Evolutionary conservation across 2,329 filamentous ascomycete genomes (phyloP), one percentile per base, ranked within the genome.

Genomic region (Colletotrichum ledebouriae): DNA sequence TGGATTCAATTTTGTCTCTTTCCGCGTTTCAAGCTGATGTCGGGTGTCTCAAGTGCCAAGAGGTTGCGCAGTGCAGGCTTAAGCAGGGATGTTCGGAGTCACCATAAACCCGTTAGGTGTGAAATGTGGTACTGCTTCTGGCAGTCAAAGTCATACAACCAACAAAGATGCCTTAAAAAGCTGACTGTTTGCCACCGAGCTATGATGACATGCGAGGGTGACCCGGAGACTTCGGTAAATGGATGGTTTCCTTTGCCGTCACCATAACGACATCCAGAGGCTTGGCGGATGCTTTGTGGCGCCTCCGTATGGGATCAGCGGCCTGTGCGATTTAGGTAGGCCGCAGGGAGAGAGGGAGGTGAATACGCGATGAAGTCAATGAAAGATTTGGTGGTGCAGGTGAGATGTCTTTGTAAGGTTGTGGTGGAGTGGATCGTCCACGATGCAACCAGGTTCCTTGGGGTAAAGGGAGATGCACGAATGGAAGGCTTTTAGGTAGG

Each of bases 81-180:
- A 52, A 63, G 44, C 65, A 69, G 66, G 66, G 66, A 60, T 69
- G 49, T 20, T 60, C 55, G 41, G 61, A 39, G 33, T 63, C 47
- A 25, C n/a, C 47, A 49, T 49, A n/a, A 13, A 34, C 17, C 61
- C 41, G 61, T 60, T 55, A 56, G 61, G 56, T 53, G n/a, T 17
- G 49, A 29, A n/a, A 68, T 69, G 66, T 66, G 66, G 57, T 64
- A 65, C 64, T 6, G 55, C 46, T 22, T 17, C 17, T 17, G 17
- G 17, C 17, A 17, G 17, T 17, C 17, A 17, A 17, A 17, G 17
- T 17, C 17, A 17, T 17, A 17, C 17, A 17, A 17, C 17, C 17
- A 17, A 17, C 17, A 17, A 17, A 17, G 17, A 17, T 17, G 17
- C 17, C 17, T 17, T 17, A 17, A 17, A 17, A 17, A 17, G 17